Percentiles rank a stretch among this genome's conserved stretches.
Conservation (phyloP, 2,329 filamentous ascomycete genomes). For the Colletotrichum orbiculare region DNA sequence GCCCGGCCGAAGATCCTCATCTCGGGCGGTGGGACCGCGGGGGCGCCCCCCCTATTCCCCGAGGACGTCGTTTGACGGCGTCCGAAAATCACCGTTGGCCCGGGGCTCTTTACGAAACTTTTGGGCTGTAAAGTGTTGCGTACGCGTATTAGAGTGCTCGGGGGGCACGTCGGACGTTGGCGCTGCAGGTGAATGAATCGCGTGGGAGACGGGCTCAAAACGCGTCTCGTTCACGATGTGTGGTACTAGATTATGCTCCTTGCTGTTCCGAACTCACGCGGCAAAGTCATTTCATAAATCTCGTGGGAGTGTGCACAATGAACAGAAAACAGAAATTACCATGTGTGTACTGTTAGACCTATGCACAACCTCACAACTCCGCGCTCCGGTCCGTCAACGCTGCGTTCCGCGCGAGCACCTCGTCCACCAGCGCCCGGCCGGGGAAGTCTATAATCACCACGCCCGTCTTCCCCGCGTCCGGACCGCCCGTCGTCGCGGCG, state of each 20-base stretch:
- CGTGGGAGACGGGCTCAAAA: neutral
- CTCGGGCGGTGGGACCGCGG: conserved; percentile 7
- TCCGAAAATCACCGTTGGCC: too few relatives aligned
- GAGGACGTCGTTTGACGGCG: neutral
- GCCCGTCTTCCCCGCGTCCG: conserved; percentile 48
- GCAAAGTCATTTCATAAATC: too few relatives aligned
- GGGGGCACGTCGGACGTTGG: neutral
- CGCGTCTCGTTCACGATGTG: too few relatives aligned
- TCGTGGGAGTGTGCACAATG: too few relatives aligned
- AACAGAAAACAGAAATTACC: too few relatives aligned
- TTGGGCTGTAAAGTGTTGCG: neutral
- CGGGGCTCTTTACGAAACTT: too few relatives aligned
- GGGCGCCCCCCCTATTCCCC: neutral
- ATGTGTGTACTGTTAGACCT: too few relatives aligned
- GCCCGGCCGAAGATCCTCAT: conserved; percentile 33
- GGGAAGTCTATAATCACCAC: conserved; percentile 63
- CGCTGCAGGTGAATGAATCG: conserved; percentile 6
- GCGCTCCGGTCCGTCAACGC: conserved; percentile 37
- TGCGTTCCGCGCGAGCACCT: conserved; percentile 54
- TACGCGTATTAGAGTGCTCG: neutral
- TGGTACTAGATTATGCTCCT: too few relatives aligned
- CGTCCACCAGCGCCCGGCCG: conserved; percentile 54
- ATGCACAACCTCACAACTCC: conserved; percentile 16
- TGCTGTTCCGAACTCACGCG: too few relatives aligned
- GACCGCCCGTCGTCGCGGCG: conserved; percentile 29